Conservation (phyloP, 805 yeast genomes). For the Metschnikowia aberdeeniae region DNA sequence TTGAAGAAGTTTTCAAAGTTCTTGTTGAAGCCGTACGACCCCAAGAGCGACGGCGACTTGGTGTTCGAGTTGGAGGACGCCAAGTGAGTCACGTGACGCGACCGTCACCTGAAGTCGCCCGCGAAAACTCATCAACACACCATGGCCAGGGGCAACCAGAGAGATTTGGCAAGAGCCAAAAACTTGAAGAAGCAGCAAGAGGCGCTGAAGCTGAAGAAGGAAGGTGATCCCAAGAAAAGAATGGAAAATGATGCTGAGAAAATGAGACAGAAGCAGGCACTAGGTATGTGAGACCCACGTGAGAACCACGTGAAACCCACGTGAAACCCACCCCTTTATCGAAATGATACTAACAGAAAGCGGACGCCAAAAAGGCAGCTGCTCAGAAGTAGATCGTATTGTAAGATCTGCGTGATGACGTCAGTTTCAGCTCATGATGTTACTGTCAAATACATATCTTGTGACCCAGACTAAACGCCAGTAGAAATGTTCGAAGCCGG, state of each 20-base stretch:
- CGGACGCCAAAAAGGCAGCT: conserved; percentile 48
- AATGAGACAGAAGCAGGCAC: conserved; percentile 83
- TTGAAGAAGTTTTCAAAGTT: conserved; percentile 79
- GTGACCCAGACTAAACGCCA: background rate
- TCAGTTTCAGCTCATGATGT: no score
- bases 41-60: conserved; percentile 51
- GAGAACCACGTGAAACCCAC: background rate
- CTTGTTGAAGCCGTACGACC: conserved; percentile 73
- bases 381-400: background rate
- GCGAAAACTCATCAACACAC: background rate
- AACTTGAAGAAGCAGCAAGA: conserved; percentile 76
- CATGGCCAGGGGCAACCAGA: conserved; percentile 96
- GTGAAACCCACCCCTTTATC: background rate
- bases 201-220: conserved; percentile 56
- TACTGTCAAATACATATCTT: background rate
- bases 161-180: conserved; percentile 90
- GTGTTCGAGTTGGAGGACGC: conserved; percentile 53
- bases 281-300: conserved; percentile 47
- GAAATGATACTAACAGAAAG: conserved; percentile 22
- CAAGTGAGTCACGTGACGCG: conserved; percentile 20
- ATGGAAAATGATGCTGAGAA: conserved; percentile 88
- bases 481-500: background rate
- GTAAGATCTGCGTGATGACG: no score
- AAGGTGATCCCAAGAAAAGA: conserved; percentile 83
- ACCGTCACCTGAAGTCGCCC: background rate